Evolutionary conservation across 805 yeast species (phyloP).

Genomic region (Candida nonsorbophila): DNA sequence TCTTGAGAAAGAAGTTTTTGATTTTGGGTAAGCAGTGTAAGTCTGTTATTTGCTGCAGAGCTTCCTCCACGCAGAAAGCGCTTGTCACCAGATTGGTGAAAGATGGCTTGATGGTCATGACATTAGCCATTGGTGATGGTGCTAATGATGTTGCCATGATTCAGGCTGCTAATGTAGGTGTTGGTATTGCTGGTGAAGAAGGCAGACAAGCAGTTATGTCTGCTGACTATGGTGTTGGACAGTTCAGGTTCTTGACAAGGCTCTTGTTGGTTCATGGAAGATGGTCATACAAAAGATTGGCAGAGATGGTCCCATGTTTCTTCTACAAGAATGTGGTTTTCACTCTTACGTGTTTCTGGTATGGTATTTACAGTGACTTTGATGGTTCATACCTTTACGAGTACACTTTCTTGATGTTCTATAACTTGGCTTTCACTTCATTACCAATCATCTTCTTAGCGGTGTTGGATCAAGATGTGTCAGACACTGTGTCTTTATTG

Average conservation of each 20-base stretch:
- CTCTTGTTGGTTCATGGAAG: constrained; percentile 75
- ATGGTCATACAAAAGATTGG: constrained; percentile 71
- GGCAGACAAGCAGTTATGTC: constrained; percentile 87
- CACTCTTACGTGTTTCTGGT: constrained; percentile 75
- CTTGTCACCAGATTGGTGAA: constrained; percentile 66
- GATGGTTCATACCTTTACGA: constrained; percentile 77
- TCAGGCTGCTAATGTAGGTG: constrained; percentile 79
- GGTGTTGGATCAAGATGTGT: constrained; percentile 70
- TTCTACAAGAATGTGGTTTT: constrained; percentile 74
- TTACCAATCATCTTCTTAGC: constrained; percentile 72
- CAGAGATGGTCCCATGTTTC: constrained; percentile 76
- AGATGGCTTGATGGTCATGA: constrained; percentile 61
- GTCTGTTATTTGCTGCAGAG: constrained; percentile 79
- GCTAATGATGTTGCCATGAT: constrained; percentile 88
- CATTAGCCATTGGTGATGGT: constrained; percentile 81
- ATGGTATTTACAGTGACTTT: constrained; percentile 59
- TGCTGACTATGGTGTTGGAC: constrained; percentile 79
- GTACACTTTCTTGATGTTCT: constrained; percentile 72
- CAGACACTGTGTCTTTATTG: constrained; percentile 56
- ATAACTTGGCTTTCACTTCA: constrained; percentile 77
- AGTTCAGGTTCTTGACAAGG: constrained; percentile 62
- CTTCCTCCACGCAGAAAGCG: constrained; percentile 81
- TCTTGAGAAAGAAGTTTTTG: constrained; percentile 47
- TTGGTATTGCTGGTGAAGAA: constrained; percentile 84
- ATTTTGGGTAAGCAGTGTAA: constrained; percentile 70